phyloP scores from a whole-genome alignment of 2,329 filamentous ascomycete species.

The Xylaria sp. region DNA sequence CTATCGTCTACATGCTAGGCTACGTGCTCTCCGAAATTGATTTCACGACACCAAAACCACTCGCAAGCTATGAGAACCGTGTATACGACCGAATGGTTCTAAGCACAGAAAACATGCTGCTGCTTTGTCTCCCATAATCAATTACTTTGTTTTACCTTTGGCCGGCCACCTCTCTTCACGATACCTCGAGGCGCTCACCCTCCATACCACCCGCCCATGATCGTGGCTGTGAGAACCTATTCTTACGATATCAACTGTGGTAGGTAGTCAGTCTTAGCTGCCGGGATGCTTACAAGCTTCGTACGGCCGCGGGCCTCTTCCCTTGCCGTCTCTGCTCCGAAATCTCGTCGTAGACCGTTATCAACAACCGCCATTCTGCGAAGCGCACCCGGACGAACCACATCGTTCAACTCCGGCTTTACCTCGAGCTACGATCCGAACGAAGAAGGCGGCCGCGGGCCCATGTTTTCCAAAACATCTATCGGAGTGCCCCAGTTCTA shows the following conservation, averaged over 20 bases:
- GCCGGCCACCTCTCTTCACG: constrained; percentile 11
- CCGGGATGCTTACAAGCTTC: constrained; percentile 42
- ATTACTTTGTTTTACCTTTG: neutral
- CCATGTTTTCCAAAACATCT: constrained; percentile 65
- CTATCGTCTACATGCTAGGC: too few relatives aligned
- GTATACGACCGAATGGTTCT: neutral
- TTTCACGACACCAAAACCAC: constrained; percentile 11
- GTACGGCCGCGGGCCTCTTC: constrained; percentile 39
- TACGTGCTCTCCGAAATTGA: neutral
- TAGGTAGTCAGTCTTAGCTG: constrained; percentile 23
- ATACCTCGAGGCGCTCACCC: constrained; percentile 7
- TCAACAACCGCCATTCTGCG: constrained; percentile 47
- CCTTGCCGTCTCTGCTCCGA: constrained; percentile 31
- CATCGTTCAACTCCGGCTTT: constrained; percentile 67
- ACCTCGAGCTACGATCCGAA: constrained; percentile 68
- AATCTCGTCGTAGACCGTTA: constrained; percentile 40
- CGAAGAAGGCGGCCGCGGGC: constrained; percentile 64
- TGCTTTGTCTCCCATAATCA: constrained; percentile 2
- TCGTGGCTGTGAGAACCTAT: constrained; percentile 25
- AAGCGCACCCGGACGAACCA: constrained; percentile 53
- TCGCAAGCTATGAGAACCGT: neutral
- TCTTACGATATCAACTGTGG: constrained; percentile 10
- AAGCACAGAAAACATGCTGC: neutral
- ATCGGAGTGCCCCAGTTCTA: constrained; percentile 73
- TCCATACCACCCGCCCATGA: constrained; percentile 22